A percentile compares a stretch with the other conserved stretches of the same genome.
Conservation (phyloP, 2,329 filamentous ascomycete genomes). For the Venturia oleaginea region DNA sequence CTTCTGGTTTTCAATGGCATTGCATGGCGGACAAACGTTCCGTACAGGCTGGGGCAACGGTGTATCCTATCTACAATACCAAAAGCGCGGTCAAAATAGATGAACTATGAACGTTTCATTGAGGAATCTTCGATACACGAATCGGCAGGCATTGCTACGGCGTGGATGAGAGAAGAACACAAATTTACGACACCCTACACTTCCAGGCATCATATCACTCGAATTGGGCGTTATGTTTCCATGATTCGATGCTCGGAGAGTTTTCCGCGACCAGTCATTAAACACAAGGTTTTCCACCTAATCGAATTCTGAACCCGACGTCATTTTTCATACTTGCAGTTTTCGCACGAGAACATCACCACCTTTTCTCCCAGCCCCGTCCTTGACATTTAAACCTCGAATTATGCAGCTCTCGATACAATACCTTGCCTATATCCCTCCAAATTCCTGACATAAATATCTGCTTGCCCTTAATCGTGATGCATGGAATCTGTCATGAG, state of each 20-base stretch:
- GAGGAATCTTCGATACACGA: neutral
- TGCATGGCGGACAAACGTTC: constrained; percentile 6
- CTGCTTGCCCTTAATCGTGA: too few relatives aligned
- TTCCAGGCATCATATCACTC: neutral
- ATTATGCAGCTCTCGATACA: too few relatives aligned
- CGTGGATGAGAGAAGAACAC: neutral
- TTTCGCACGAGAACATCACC: too few relatives aligned
- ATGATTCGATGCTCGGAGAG: neutral
- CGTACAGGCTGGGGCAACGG: neutral
- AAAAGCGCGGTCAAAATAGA: constrained; percentile 2
- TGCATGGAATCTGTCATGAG: too few relatives aligned
- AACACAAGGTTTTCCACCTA: neutral
- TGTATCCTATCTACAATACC: constrained; percentile 6
- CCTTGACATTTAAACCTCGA: too few relatives aligned
- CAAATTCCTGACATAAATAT: too few relatives aligned
- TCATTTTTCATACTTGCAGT: too few relatives aligned
- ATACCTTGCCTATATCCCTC: too few relatives aligned
- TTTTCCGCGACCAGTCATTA: neutral
- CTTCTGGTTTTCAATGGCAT: constrained; percentile 9
- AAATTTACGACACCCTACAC: neutral
- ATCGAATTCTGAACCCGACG: too few relatives aligned
- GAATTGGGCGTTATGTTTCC: neutral
- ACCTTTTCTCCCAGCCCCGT: too few relatives aligned
- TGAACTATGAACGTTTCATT: constrained; percentile 6
- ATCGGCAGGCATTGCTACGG: neutral